Conservation (phyloP, 805 yeast species). For the Candida nemodendra region DNA sequence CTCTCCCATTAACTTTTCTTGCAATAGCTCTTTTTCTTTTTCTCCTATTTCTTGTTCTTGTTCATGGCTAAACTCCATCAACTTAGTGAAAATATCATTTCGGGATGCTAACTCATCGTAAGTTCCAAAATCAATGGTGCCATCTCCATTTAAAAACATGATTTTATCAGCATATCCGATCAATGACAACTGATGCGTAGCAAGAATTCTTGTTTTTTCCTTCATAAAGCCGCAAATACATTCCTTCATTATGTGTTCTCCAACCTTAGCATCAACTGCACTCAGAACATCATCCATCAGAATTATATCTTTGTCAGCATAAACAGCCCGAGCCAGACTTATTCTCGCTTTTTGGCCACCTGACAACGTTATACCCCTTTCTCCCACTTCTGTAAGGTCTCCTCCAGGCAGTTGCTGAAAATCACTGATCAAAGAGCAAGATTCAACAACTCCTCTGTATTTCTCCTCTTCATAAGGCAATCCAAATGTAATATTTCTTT, state of each 20-base stretch:
- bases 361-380: conserved; percentile 80
- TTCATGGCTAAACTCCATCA: conserved; percentile 42
- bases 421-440: conserved; percentile 69
- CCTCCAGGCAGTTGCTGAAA: conserved; percentile 68
- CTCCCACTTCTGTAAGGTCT: conserved; percentile 79
- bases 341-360: conserved; percentile 89
- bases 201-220: conserved; percentile 64
- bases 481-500: conserved; percentile 75
- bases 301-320: conserved; percentile 63
- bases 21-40: conserved; percentile 21
- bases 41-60: conserved; percentile 8
- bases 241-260: conserved; percentile 69
- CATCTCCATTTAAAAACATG: conserved; percentile 64
- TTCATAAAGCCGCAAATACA: conserved; percentile 60
- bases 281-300: conserved; percentile 73
- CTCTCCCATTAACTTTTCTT: conserved; percentile 26
- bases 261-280: conserved; percentile 84
- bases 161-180: conserved; percentile 67
- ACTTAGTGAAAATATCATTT: conserved; percentile 47
- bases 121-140: conserved; percentile 59
- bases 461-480: conserved; percentile 45
- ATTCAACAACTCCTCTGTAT: conserved; percentile 55
- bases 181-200: conserved; percentile 79
- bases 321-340: conserved; percentile 74
- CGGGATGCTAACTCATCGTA: conserved; percentile 47